Evolutionary conservation across 768 basidiomycete species (phyloP).

Genomic region (Suillus tomentosus): DNA sequence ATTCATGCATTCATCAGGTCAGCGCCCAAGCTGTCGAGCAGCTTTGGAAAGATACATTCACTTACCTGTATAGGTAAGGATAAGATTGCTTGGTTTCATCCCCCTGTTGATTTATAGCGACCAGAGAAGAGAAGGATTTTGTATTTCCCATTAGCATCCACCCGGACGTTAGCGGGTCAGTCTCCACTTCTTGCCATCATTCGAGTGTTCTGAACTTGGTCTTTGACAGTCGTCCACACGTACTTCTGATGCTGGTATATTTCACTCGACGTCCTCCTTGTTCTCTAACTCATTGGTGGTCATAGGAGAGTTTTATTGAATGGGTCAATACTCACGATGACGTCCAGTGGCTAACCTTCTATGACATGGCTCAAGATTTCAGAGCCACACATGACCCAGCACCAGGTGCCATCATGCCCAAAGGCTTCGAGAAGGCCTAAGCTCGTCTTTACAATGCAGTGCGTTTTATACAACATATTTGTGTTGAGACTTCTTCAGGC

Average conservation of each 20-base stretch:
- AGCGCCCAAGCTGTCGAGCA: slow-evolving; percentile 66
- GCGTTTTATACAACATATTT: not conserved
- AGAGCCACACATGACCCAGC: slow-evolving; percentile 51
- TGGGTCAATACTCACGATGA: slow-evolving; percentile 72
- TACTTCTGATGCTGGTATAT: slow-evolving; percentile 69
- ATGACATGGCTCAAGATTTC: slow-evolving; percentile 66
- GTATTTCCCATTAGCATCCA: slow-evolving; percentile 79
- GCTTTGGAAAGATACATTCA: slow-evolving; percentile 76
- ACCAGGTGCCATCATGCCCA: slow-evolving; percentile 57
- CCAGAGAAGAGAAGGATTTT: slow-evolving; percentile 62
- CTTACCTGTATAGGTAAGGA: slow-evolving; percentile 60
- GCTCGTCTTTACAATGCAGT: not conserved
- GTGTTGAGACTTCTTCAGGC: not conserved
- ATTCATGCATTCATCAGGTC: slow-evolving; percentile 41
- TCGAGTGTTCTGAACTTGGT: slow-evolving; percentile 7
- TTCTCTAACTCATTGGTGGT: not conserved
- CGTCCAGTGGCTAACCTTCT: slow-evolving; percentile 71
- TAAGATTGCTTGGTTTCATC: not conserved
- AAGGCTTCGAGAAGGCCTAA: slow-evolving; percentile 32
- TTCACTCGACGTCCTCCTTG: not conserved
- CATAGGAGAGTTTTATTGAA: slow-evolving; percentile 69
- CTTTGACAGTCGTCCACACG: slow-evolving; percentile 57
- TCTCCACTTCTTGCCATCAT: not conserved
- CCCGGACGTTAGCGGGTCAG: slow-evolving; percentile 73
- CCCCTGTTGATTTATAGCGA: not conserved